A percentile compares a stretch with the other conserved stretches of the same genome.
Evolutionary conservation across 2,329 filamentous ascomycete species (phyloP).

Genomic region (Trichoderma koningii): DNA sequence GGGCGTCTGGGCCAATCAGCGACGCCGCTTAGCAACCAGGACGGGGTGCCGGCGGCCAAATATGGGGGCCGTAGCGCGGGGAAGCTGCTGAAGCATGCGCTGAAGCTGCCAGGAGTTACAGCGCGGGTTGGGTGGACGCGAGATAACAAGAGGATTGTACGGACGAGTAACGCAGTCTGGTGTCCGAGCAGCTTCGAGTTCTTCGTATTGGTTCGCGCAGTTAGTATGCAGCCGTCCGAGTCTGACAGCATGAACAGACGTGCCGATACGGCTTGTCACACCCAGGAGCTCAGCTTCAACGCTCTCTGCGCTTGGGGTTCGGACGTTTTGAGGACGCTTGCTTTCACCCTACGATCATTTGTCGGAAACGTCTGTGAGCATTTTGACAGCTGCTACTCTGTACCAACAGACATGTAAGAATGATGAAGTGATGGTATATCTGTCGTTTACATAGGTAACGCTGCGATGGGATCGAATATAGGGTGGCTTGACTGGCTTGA

Average conservation of each 20-base stretch:
- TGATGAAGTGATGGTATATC: no score
- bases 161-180: background rate
- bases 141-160: background rate
- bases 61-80: slow-evolving; percentile 24
- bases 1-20: slow-evolving; percentile 32
- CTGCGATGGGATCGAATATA: no score
- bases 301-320: no score
- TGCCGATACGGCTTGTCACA: background rate
- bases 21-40: slow-evolving; percentile 32
- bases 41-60: slow-evolving; percentile 12
- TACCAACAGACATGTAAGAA: no score
- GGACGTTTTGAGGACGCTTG: no score
- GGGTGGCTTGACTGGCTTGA: no score
- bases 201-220: background rate
- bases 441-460: no score
- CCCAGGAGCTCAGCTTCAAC: no score
- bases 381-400: no score
- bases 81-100: slow-evolving; percentile 15
- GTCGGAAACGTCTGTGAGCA: no score
- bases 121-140: background rate
- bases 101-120: background rate
- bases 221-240: background rate
- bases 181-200: background rate
- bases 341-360: no score
- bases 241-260: background rate